Conservation (phyloP, 176 grass and related monocot genomes). For the Musa beccarii region DNA sequence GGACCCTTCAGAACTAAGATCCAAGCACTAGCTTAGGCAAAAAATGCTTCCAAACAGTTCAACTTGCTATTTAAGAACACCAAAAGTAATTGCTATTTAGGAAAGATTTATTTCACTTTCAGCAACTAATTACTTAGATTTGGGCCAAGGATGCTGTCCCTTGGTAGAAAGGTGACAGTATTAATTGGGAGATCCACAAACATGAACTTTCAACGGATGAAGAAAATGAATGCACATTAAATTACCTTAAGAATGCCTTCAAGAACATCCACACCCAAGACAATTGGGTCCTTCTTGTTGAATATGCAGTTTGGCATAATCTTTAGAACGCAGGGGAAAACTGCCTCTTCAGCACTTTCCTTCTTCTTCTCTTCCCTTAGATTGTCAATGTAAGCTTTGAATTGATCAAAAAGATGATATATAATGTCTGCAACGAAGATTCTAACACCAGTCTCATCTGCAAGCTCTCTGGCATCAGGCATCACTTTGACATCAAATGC, state of each 20-base stretch:
- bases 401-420: conserved; percentile 89
- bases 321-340: conserved; percentile 81
- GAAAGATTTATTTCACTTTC: too few species aligned
- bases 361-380: conserved; percentile 79
- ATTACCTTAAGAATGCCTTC: conserved; percentile 85
- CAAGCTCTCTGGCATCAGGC: conserved; percentile 74
- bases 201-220: not conserved
- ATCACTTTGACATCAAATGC: conserved; percentile 99
- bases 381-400: conserved; percentile 82
- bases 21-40: too few species aligned
- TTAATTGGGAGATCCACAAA: too few species aligned
- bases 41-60: too few species aligned
- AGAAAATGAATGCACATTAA: not conserved
- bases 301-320: conserved; percentile 88
- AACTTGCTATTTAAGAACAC: too few species aligned
- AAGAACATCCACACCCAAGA: conserved; percentile 87
- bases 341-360: conserved; percentile 73
- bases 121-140: too few species aligned
- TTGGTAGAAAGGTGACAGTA: too few species aligned
- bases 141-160: too few species aligned
- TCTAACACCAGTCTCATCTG: conserved; percentile 68
- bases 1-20: too few species aligned
- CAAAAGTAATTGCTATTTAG: too few species aligned
- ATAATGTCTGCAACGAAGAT: conserved; percentile 95
- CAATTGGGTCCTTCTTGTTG: conserved; percentile 89